Percentiles rank a stretch among this genome's conserved stretches.
These are phyloP conservation scores for Aspergillus campestris DNA, from an alignment of 495 filamentous ascomycete genomes.

Conservation along the genomic window DNA sequence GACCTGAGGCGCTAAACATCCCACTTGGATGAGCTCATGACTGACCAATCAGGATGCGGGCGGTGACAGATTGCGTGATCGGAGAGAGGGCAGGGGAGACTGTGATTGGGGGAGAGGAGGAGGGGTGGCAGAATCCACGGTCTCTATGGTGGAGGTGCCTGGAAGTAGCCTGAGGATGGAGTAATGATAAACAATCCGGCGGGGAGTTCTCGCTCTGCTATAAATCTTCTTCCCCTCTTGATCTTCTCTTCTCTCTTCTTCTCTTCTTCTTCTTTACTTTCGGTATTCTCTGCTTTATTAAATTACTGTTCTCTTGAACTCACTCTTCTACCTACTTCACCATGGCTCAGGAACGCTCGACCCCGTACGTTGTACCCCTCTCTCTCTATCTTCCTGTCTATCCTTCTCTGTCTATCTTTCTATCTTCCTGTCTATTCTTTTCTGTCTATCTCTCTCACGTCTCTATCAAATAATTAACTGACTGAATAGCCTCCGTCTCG, in stretches of 20 bases:
- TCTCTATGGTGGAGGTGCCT: slow-evolving; percentile 1
- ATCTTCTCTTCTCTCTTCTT: not conserved
- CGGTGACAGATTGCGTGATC: slow-evolving; percentile 37
- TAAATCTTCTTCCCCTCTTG: slow-evolving; percentile 16
- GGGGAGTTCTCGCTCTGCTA: no score
- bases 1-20: slow-evolving; percentile 21
- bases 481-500: slow-evolving; percentile 65
- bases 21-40: slow-evolving; percentile 14
- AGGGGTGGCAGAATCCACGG: not conserved
- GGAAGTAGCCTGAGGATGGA: not conserved
- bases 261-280: slow-evolving; percentile 5
- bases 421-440: not conserved
- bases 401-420: not conserved
- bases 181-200: no score
- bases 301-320: no score
- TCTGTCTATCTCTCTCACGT: not conserved
- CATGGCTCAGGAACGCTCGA: slow-evolving; percentile 43
- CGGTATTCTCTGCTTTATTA: slow-evolving; percentile 1
- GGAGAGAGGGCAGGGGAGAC: slow-evolving; percentile 7
- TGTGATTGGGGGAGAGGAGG: slow-evolving; percentile 8
- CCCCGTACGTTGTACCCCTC: slow-evolving; percentile 36
- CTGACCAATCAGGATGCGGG: slow-evolving; percentile 18
- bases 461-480: not conserved
- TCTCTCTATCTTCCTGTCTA: not conserved
- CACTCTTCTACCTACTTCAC: slow-evolving; percentile 19